A percentile compares a stretch with the other conserved stretches of the same genome.
phyloP scores from a whole-genome alignment of 148 eudicot genomes.

The Pouteria glomerata region DNA sequence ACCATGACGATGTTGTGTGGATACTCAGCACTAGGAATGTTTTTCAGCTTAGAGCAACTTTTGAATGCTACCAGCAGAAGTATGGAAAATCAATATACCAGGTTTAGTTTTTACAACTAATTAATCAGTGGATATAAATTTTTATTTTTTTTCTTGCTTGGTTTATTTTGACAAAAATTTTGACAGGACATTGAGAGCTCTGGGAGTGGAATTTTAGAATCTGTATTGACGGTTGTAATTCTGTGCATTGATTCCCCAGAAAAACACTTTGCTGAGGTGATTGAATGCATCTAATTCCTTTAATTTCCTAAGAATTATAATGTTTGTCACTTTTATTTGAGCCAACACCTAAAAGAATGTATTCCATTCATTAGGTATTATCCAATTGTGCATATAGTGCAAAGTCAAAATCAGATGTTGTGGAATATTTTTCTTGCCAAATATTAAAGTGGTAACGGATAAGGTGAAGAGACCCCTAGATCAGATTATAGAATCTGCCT shows the following conservation, averaged over 20 bases:
- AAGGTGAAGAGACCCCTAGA: too few species aligned
- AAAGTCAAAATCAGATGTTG: too few species aligned
- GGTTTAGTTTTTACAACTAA: constrained; percentile 25
- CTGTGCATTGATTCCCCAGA: constrained; percentile 71
- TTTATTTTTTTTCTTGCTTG: neutral
- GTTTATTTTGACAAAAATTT: constrained; percentile 6
- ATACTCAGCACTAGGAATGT: constrained; percentile 60
- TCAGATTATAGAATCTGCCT: too few species aligned
- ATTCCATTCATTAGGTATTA: neutral
- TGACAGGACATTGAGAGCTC: constrained; percentile 53
- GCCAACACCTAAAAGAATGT: neutral
- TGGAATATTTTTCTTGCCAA: neutral
- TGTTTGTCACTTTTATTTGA: too few species aligned
- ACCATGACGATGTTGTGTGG: constrained; percentile 49
- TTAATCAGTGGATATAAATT: neutral
- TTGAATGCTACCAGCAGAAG: constrained; percentile 41
- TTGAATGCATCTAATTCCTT: neutral
- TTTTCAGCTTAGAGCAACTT: constrained; percentile 69
- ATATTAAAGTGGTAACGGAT: neutral
- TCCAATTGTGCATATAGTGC: too few species aligned
- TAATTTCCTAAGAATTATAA: neutral
- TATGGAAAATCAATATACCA: constrained; percentile 49
- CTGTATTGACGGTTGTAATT: constrained; percentile 39
- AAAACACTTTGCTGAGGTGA: constrained; percentile 83
- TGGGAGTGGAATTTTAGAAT: constrained; percentile 38